Conservation (phyloP, 257 asterid species). For the Parsonsia alboflavescens region DNA sequence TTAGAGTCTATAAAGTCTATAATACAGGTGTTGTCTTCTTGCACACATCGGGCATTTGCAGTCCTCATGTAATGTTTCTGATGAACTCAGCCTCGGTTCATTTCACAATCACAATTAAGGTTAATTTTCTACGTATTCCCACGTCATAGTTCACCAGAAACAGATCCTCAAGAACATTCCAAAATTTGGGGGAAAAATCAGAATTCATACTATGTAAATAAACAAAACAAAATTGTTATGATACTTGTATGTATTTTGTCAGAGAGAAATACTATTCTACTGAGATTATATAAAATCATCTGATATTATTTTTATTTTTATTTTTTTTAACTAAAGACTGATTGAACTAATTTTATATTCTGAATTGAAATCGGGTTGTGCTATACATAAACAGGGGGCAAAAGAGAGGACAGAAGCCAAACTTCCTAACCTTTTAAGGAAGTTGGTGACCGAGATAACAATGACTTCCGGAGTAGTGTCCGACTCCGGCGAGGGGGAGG, state of each 20-base stretch:
- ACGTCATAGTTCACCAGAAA: slow-evolving; percentile 8
- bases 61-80: background rate
- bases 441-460: slow-evolving; percentile 38
- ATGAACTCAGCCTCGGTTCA: background rate
- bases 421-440: slow-evolving; percentile 43
- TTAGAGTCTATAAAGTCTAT: background rate
- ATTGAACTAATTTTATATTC: too few relatives aligned
- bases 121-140: background rate
- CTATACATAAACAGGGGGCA: background rate
- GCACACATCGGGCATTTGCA: background rate
- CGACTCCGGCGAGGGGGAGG: slow-evolving; percentile 52
- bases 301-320: too few relatives aligned
- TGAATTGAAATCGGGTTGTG: background rate
- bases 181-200: background rate
- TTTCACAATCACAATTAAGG: background rate
- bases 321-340: too few relatives aligned
- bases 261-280: too few relatives aligned
- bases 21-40: slow-evolving; percentile 16
- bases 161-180: slow-evolving; percentile 4
- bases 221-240: too few relatives aligned
- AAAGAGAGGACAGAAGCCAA: background rate
- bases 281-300: too few relatives aligned
- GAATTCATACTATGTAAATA: too few relatives aligned
- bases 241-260: too few relatives aligned
- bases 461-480: slow-evolving; percentile 32